phyloP scores from a whole-genome alignment of 106 monocot species.

The Dendrobium catenatum region DNA sequence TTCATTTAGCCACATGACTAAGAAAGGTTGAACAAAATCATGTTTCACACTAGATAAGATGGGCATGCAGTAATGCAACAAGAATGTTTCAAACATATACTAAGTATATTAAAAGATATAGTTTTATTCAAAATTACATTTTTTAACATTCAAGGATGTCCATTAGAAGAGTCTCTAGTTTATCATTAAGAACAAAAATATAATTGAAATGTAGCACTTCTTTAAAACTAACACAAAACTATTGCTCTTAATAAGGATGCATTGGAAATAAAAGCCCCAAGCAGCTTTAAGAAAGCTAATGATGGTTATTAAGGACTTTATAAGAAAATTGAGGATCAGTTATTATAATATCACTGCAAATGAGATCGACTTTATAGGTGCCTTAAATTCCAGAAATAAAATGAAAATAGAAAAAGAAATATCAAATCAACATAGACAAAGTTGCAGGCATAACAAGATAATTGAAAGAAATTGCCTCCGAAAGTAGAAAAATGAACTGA shows the following conservation, averaged over 20 bases:
- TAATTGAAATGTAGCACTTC: not conserved
- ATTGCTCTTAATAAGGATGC: no score
- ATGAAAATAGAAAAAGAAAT: not conserved
- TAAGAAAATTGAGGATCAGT: not conserved
- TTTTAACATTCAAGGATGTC: not conserved
- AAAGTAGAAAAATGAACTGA: not conserved
- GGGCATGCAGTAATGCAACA: not conserved
- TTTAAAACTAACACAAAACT: not conserved
- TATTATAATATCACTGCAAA: not conserved
- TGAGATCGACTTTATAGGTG: not conserved
- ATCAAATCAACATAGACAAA: not conserved
- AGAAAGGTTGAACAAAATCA: not conserved
- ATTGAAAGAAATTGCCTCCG: not conserved
- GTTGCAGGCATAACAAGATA: not conserved
- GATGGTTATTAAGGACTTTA: not conserved
- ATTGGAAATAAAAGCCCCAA: not conserved
- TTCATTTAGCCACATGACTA: not conserved
- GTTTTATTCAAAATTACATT: not conserved
- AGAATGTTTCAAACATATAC: slow-evolving; percentile 5
- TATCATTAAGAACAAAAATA: not conserved
- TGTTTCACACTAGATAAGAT: not conserved
- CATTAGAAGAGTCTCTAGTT: not conserved
- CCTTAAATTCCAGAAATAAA: not conserved
- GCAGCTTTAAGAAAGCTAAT: not conserved
- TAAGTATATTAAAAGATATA: not conserved